Evolutionary conservation across 2,329 filamentous ascomycete genomes (phyloP).

Genomic region (Fusarium pseudograminearum): DNA sequence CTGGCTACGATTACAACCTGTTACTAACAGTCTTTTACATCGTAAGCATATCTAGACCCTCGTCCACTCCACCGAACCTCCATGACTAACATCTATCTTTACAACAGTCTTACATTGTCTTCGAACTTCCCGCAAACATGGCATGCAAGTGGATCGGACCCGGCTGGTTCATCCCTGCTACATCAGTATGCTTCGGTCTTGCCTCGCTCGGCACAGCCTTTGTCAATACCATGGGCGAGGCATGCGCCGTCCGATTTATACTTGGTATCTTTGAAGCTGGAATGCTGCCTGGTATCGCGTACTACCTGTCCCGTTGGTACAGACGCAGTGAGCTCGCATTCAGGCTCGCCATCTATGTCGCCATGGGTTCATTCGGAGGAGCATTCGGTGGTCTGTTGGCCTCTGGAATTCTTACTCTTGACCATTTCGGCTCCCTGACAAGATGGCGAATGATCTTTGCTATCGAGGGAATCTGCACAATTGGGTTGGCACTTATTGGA

Average conservation of each 20-base stretch:
- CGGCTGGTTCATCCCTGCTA: conserved; percentile 70
- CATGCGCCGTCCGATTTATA: conserved; percentile 67
- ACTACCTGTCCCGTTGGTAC: conserved; percentile 74
- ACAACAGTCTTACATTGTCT: conserved; percentile 64
- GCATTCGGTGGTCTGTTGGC: conserved; percentile 9
- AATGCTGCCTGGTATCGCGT: conserved; percentile 73
- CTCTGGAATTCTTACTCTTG: conserved; percentile 14
- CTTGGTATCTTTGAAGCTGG: conserved; percentile 73
- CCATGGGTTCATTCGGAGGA: conserved; percentile 26
- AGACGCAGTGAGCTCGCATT: conserved; percentile 52
- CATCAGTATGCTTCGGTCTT: conserved; percentile 56
- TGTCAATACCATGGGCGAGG: conserved; percentile 25
- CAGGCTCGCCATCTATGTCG: conserved; percentile 17
- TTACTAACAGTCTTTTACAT: conserved; percentile 23
- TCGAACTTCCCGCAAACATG: conserved; percentile 74
- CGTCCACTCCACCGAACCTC: rapidly evolving
- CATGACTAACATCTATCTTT: not conserved
- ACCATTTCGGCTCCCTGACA: not conserved
- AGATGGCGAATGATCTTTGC: conserved; percentile 58
- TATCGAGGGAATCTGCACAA: conserved; percentile 65
- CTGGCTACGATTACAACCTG: conserved; percentile 58
- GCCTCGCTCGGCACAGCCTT: conserved; percentile 21
- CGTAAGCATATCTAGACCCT: not conserved
- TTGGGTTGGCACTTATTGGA: not conserved
- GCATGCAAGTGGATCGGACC: conserved; percentile 72